Base-by-base conservation (phyloP, 169 alveolate genomes). In the Cryptosporidium muris region DNA sequence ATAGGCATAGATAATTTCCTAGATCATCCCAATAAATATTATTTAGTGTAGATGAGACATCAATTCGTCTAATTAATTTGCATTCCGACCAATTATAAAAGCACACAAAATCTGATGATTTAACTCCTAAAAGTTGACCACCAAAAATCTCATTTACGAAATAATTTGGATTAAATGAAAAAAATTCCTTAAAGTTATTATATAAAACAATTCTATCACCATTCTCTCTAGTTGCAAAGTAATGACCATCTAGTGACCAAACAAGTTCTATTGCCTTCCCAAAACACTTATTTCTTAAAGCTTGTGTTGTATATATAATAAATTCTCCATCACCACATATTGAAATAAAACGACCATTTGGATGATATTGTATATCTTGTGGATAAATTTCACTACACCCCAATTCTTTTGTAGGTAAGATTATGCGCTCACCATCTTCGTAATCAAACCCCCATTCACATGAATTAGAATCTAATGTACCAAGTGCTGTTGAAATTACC, bases 291-390 rank as follows among this genome's bases (percentile, higher is more conserved):
- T 95, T 95, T 8, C 96, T 92, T 81, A 95, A 81, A 1, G 95
- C 95, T 94, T 92, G 92, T 36, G 63, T 51, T 1, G 98, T 95
- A 94, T 96, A 98, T 8, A 98, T 94, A 36, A 95, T 95, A 91
- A 93, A 98, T 81, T 98, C 99, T n/a, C 97, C 96, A 80, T 98
- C 99, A 25, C 99, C 99, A 88, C 95, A 95, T 11, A 98, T 95
- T 2, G 99, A 97, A 65, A 97, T 92, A 82, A 95, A 93, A 58
- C 99, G 94, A 14, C 99, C 99, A 89, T 96, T 97, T 1, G 99
- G 99, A 81, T 97, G 97, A 82, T 96, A 97, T 25, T 96, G 92
- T 16, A 95, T 74, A 56, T 90, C 92, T 66, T 96, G 95, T 16
- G 99, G 98, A 81, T 93, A 95, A 62, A 96, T 93, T 64, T 97